phyloP scores from a whole-genome alignment of 2,329 filamentous ascomycete species.

The Colletotrichum acutatum region DNA sequence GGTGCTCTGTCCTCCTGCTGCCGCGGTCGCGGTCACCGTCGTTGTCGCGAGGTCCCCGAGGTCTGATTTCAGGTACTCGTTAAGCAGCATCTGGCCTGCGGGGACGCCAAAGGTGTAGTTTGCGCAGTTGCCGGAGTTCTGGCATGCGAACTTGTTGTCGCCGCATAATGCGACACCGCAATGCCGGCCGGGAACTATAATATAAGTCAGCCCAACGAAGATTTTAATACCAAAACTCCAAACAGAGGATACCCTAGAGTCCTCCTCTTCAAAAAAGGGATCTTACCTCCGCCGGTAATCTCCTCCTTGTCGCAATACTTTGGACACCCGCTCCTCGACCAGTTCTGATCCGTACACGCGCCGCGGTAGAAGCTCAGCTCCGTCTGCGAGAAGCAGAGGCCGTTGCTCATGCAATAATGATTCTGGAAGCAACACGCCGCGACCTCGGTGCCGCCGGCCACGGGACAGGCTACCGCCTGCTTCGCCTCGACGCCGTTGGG shows the following conservation, averaged over 20 bases:
- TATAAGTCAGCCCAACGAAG: too few relatives aligned
- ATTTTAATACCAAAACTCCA: too few relatives aligned
- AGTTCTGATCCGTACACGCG: constrained; percentile 23
- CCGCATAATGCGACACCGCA: not conserved
- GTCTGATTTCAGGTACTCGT: constrained; percentile 20
- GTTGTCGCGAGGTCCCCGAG: not conserved
- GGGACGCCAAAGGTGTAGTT: constrained; percentile 17
- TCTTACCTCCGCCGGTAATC: constrained; percentile 3
- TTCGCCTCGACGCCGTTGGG: not conserved
- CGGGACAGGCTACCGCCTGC: not conserved
- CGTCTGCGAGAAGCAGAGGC: constrained; percentile 28
- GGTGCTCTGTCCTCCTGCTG: not conserved
- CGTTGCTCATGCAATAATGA: constrained; percentile 33
- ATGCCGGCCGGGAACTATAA: not conserved
- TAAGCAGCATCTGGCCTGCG: constrained; percentile 11
- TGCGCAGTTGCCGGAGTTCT: constrained; percentile 12
- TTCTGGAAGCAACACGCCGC: constrained; percentile 27
- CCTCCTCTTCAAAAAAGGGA: too few relatives aligned
- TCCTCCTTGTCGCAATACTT: constrained; percentile 16
- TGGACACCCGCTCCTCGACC: constrained; percentile 5
- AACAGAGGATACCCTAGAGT: too few relatives aligned
- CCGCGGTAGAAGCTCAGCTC: constrained; percentile 31
- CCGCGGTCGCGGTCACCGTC: not conserved
- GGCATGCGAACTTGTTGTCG: constrained; percentile 7
- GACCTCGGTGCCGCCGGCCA: constrained; percentile 10